Base-by-base conservation (phyloP, 352 stramenopile genomes). In the Globisporangium spiculum region DNA sequence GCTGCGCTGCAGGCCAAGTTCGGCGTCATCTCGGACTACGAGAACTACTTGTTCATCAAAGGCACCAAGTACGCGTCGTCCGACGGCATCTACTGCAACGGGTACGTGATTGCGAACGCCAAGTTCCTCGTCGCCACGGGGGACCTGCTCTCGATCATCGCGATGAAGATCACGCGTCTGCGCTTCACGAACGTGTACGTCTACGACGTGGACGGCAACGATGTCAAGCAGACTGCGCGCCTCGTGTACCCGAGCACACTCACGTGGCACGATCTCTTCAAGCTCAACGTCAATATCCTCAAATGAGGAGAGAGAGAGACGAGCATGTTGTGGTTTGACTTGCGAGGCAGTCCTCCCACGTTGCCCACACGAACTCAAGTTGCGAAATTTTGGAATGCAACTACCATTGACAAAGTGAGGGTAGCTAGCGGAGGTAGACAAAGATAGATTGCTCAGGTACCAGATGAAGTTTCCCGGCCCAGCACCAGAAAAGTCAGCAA, bases 31-130 rank as follows among this genome's bases (percentile, higher is more conserved):
- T 86, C 68, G 0, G 68, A 79, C 26, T 86, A 89, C 68, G 73
- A 81, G 5, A 89, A 76, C 48, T 85, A 72, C 67, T 59, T 75
- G 24, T 74, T 74, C 26, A 75, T 79, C 46, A 74, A 75, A 18
- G 72, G 69, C 24, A 63, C 71, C 26, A 77, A 77, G 67, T 79
- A 64, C 54, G 75, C 73, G 41, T 72, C 64, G 3, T 50, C 73
- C 22, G 80, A 87, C 14, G 80, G 79, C 2, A 83, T 91, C 54
- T 89, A 86, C 69, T 79, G 80, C 69, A 86, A 78, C 60, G 83
- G 80, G 1, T 90, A 78, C 56, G 75, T 90, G 14, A 76, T 88
- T 55, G 78, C 74, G n/a, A 81, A 83, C 58, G 67, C 66, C 36
- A 82, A 74, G 30, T 84, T 75, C 41, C 27, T 66, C 4, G 1